These are phyloP conservation scores for Pseudopithomyces chartarum DNA, from an alignment of 2,329 filamentous ascomycete species.

Conservation along the genomic window DNA sequence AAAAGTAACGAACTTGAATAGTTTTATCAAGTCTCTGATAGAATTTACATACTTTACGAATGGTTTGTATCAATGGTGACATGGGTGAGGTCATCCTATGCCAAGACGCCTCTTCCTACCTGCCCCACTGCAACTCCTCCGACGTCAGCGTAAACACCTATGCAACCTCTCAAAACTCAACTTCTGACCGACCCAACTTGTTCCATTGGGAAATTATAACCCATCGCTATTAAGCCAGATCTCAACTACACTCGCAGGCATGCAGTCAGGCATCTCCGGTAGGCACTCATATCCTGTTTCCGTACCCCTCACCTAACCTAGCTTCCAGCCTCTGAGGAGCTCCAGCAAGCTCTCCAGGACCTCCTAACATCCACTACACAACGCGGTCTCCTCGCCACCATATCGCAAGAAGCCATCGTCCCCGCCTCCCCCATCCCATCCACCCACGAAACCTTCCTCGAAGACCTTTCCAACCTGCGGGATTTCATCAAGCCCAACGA, in stretches of 20 bases:
- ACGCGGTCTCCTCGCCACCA: constrained; percentile 74
- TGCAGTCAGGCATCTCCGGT: constrained; percentile 84
- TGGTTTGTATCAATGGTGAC: too few species aligned
- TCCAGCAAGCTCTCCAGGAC: constrained; percentile 72
- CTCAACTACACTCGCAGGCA: constrained; percentile 45
- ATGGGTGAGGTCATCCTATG: not conserved
- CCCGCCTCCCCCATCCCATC: constrained; percentile 63
- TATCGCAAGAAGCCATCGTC: constrained; percentile 68
- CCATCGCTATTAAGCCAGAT: too few species aligned
- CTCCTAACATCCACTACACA: constrained; percentile 66
- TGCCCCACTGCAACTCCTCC: constrained; percentile 28
- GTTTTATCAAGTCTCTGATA: not conserved
- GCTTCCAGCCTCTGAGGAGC: constrained; percentile 70
- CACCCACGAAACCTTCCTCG: constrained; percentile 60
- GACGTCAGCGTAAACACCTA: constrained; percentile 30
- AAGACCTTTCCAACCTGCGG: constrained; percentile 67
- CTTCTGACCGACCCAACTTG: not conserved
- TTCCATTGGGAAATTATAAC: too few species aligned
- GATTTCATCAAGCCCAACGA: constrained; percentile 68
- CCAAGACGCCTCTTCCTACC: constrained; percentile 20
- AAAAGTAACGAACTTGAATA: not conserved
- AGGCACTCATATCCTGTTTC: constrained; percentile 20
- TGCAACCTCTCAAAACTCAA: not conserved
- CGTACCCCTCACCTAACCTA: not conserved
- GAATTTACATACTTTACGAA: not conserved